phyloP scores from a whole-genome alignment of 176 grass and related monocot species.

The Triticum timopheevii region DNA sequence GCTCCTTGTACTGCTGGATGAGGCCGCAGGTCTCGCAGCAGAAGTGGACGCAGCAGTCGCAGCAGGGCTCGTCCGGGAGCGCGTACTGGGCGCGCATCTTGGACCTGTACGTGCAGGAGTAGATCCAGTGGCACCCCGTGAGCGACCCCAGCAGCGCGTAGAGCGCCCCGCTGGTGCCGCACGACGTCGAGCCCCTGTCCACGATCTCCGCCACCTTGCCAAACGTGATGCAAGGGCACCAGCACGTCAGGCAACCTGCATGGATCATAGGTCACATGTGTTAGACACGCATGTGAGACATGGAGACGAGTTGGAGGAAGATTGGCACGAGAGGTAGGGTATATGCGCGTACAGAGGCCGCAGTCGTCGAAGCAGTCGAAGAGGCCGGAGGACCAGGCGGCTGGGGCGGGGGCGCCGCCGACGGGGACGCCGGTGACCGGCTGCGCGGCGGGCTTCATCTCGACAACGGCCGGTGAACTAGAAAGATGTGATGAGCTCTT shows the following conservation, averaged over 20 bases:
- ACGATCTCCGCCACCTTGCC: conserved; percentile 70
- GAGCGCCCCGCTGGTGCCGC: conserved; percentile 42
- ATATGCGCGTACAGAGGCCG: conserved; percentile 23
- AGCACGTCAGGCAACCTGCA: conserved; percentile 45
- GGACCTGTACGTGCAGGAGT: conserved; percentile 60
- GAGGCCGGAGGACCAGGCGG: conserved; percentile 51
- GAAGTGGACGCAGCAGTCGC: conserved; percentile 71
- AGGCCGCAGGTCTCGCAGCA: conserved; percentile 60
- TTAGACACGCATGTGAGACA: background rate
- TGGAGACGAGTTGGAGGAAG: no score
- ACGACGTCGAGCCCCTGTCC: conserved; percentile 59
- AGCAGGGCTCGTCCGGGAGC: conserved; percentile 46
- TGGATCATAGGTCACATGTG: background rate
- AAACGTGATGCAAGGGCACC: conserved; percentile 75
- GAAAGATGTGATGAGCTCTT: background rate
- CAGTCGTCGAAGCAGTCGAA: conserved; percentile 67
- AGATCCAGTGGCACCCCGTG: conserved; percentile 46
- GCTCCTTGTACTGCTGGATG: conserved; percentile 64
- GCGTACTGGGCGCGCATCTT: conserved; percentile 48
- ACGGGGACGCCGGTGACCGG: background rate
- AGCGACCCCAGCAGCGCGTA: conserved; percentile 29
- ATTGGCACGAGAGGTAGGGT: no score
- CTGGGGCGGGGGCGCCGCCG: no score
- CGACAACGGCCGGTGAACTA: background rate
- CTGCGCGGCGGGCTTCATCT: background rate